phyloP scores from a whole-genome alignment of 2,329 filamentous ascomycete genomes.

The Cryphonectria radicalis region DNA sequence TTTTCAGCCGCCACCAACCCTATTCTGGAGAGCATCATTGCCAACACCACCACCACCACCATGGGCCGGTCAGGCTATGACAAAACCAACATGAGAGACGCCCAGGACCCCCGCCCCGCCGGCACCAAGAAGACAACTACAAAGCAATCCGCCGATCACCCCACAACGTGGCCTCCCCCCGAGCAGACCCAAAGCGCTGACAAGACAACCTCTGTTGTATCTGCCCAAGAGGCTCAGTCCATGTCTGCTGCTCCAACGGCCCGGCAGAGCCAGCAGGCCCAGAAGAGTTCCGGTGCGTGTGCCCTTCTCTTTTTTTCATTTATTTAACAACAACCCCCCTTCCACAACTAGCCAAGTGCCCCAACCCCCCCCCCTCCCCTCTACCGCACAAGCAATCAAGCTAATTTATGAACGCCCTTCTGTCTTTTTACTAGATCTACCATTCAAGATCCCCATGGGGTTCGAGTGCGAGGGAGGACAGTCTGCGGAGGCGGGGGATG shows the following conservation, averaged over 20 bases:
- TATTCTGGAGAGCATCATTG: not conserved
- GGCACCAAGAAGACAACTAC: not conserved
- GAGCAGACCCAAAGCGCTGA: not conserved
- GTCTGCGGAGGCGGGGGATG: not conserved
- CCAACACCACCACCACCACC: not conserved
- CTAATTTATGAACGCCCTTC: not conserved
- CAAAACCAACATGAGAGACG: conserved; percentile 21
- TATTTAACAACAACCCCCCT: too few species aligned
- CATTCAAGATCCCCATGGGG: not conserved
- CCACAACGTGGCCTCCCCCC: not conserved
- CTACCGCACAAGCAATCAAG: not conserved
- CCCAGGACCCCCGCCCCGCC: conserved; percentile 11
- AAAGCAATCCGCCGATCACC: too few species aligned
- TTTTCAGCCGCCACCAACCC: not conserved
- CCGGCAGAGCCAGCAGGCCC: not conserved
- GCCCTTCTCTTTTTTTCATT: not conserved
- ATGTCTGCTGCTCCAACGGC: not conserved
- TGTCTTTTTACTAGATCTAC: not conserved
- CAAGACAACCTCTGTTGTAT: not conserved
- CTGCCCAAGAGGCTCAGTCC: not conserved
- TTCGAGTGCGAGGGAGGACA: not conserved
- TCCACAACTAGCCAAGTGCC: not conserved
- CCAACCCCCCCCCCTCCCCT: too few species aligned
- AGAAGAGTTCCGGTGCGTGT: not conserved
- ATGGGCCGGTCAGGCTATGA: conserved; percentile 27